Base-by-base conservation (phyloP, 2,329 filamentous ascomycete genomes). In the Penicillium italicum region DNA sequence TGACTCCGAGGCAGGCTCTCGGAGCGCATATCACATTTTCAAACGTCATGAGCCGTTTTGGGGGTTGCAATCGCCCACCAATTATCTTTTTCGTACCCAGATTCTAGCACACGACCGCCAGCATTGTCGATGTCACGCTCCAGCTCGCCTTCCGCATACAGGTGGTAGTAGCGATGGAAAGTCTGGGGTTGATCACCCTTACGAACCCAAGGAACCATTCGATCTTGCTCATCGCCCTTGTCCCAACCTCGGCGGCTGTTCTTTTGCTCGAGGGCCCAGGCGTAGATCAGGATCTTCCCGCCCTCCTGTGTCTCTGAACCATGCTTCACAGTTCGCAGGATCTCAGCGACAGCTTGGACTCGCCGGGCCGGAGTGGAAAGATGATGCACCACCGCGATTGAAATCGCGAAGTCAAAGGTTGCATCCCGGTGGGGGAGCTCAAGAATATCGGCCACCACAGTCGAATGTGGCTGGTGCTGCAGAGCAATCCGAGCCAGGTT, bases 21-120 rank as follows among this genome's bases (percentile, higher is more conserved):
- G 66, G 53, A 66, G 59, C 47, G 53, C 50, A 52, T 34, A 50
- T 20, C 44, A 49, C 31, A 37, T 34, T 46, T 49, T 57, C 47
- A 55, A 50, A 58, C 58, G 48, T 20, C 16, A 60, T 57, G 54
- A 46, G 51, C 53, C 53, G 60, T 60, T 47, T 62, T 66, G 56
- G 52, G 69, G 59, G 73, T 72, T 55, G 79, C 82, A 70, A 96
- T 86, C 51, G 86, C 91, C 93, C 93, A 99, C 94, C 94, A 97
- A 76, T 99, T 99, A 71, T 97, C 94, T 77, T 87, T 92, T 71
- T 99, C 94, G 74, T 97, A 99, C 33, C 94, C 94, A 57, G 85
- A 85, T 62, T 90, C 86, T 24, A 94, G 66, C 14, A 97, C 85
- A 46, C 75, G 76, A 8, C 92, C 94, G 18, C 91, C 91, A 20